These are phyloP conservation scores for Isoetes taiwanensis DNA, from an alignment of 75 land plant genomes.

Conservation along the genomic window DNA sequence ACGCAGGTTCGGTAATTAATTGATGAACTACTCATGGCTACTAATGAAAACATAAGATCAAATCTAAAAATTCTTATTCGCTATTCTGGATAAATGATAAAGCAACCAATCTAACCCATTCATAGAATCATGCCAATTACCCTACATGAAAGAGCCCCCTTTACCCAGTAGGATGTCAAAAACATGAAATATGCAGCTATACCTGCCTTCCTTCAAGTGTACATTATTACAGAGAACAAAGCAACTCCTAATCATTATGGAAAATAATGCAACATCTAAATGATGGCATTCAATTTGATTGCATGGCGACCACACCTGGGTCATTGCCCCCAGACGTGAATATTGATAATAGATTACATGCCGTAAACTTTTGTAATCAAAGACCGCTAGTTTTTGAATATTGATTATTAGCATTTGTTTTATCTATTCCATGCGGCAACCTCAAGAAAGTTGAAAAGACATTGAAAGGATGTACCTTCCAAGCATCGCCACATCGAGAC, in stretches of 20 bases:
- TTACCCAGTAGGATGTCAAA: slow-evolving; percentile 73
- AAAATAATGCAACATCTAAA: background rate
- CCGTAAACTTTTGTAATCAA: slow-evolving; percentile 25
- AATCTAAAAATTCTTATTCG: too few species aligned
- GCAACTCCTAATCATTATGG: background rate
- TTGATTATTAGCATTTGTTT: slow-evolving; percentile 11
- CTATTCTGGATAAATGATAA: too few species aligned
- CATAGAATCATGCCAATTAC: too few species aligned
- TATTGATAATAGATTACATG: slow-evolving; percentile 40
- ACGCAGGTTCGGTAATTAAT: too few species aligned
- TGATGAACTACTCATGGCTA: too few species aligned
- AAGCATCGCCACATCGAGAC: slow-evolving; percentile 80
- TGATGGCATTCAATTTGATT: slow-evolving; percentile 39
- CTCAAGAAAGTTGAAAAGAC: slow-evolving; percentile 63
- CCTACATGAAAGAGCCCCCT: slow-evolving; percentile 47
- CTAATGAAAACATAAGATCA: too few species aligned
- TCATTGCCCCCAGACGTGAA: slow-evolving; percentile 52
- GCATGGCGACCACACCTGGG: slow-evolving; percentile 61
- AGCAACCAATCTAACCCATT: too few species aligned
- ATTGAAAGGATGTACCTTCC: slow-evolving; percentile 51
- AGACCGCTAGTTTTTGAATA: background rate
- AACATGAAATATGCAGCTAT: too few species aligned
- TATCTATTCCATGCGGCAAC: slow-evolving; percentile 14
- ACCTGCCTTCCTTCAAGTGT: too few species aligned
- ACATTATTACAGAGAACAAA: slow-evolving; percentile 9